Percentiles rank a stretch among this genome's conserved stretches.
Evolutionary conservation across 352 stramenopile genomes (phyloP).

Genomic region (Pythium myriotylum): DNA sequence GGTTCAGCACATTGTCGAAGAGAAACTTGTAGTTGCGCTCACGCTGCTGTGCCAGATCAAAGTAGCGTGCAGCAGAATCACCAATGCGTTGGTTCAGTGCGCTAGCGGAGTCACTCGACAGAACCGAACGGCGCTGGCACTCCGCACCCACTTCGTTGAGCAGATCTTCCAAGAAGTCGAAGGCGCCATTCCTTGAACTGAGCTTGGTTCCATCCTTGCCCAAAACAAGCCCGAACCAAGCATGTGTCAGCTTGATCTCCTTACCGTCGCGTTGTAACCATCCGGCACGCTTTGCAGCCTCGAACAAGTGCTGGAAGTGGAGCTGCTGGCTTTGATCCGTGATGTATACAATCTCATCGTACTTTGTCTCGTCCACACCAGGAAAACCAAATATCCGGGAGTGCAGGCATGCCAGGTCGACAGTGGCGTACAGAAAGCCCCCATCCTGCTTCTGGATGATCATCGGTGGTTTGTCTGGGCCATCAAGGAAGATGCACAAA

Average conservation of each 20-base stretch:
- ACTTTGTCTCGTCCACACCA: constrained; percentile 59
- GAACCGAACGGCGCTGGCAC: constrained; percentile 61
- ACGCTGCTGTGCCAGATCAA: constrained; percentile 81
- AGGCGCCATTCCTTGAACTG: constrained; percentile 80
- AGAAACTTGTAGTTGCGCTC: constrained; percentile 88
- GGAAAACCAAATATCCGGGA: constrained; percentile 75
- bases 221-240: constrained; percentile 80
- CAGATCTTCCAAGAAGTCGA: constrained; percentile 77
- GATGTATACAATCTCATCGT: constrained; percentile 84
- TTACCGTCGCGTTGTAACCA: constrained; percentile 34
- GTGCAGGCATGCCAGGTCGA: constrained; percentile 72
- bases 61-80: constrained; percentile 81
- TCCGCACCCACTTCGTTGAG: constrained; percentile 66
- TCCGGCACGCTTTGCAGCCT: constrained; percentile 50
- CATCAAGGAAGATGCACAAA: constrained; percentile 76
- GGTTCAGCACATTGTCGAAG: constrained; percentile 77
- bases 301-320: constrained; percentile 83
- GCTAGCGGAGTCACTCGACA: constrained; percentile 14
- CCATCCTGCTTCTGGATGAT: constrained; percentile 83
- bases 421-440: constrained; percentile 78
- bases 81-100: constrained; percentile 59
- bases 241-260: constrained; percentile 66
- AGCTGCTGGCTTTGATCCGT: constrained; percentile 81
- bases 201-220: constrained; percentile 78
- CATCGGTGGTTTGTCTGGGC: constrained; percentile 72